A percentile compares a stretch with the other conserved stretches of the same genome.
phyloP scores from a whole-genome alignment of 1,139 yeast genomes.

The Magnusiomyces suaveolens region DNA sequence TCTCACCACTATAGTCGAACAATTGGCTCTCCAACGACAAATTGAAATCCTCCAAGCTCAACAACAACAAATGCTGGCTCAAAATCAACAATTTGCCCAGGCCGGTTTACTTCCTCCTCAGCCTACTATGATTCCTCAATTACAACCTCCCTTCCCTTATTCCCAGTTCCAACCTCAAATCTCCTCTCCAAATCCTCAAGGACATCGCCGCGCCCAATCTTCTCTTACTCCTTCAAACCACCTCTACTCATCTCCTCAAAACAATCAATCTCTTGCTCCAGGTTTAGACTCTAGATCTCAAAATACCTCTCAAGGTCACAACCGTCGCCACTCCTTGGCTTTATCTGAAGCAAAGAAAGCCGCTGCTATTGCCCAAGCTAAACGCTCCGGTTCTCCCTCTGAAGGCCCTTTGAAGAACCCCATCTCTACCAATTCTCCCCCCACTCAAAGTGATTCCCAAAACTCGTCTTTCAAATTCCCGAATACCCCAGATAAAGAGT shows the following conservation, averaged over 20 bases:
- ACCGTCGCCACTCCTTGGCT: slow-evolving; percentile 86
- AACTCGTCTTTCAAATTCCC: slow-evolving; percentile 44
- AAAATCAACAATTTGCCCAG: slow-evolving; percentile 45
- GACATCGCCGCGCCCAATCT: slow-evolving; percentile 32
- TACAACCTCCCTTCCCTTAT: slow-evolving; percentile 20
- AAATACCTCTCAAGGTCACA: slow-evolving; percentile 47
- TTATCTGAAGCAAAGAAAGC: slow-evolving; percentile 93
- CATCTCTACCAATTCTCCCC: slow-evolving; percentile 14
- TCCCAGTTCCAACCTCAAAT: slow-evolving; percentile 25
- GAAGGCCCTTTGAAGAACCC: slow-evolving; percentile 6
- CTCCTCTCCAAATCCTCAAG: slow-evolving; percentile 15
- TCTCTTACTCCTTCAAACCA: slow-evolving; percentile 17
- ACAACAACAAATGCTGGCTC: slow-evolving; percentile 71
- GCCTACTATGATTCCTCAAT: slow-evolving; percentile 16
- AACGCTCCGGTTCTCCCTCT: slow-evolving; percentile 27
- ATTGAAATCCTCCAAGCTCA: slow-evolving; percentile 85
- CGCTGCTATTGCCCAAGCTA: slow-evolving; percentile 80
- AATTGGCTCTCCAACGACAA: slow-evolving; percentile 85
- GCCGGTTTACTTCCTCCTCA: slow-evolving; percentile 22
- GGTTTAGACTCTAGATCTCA: not conserved
- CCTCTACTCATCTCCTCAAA: slow-evolving; percentile 7
- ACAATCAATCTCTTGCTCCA: slow-evolving; percentile 14
- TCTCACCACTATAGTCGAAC: too few species aligned
- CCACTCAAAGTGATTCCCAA: slow-evolving; percentile 19
- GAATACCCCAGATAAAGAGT: slow-evolving; percentile 31